A percentile compares a stretch with the other conserved stretches of the same genome.
These are phyloP conservation scores for Fomitopsis serialis DNA, from an alignment of 768 basidiomycete species.

Conservation along the genomic window DNA sequence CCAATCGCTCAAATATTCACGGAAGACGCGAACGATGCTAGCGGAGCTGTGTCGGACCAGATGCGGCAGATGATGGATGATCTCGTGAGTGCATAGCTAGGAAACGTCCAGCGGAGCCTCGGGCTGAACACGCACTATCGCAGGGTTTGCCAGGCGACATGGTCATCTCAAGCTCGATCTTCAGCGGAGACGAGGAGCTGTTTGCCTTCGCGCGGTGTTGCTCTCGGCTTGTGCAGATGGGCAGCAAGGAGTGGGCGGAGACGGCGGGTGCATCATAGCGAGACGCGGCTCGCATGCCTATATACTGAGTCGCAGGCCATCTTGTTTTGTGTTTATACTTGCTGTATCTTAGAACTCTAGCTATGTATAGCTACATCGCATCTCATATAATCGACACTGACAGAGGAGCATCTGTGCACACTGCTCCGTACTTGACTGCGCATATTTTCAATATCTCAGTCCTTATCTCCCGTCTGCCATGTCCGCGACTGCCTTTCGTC, in stretches of 20 bases:
- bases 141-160: constrained; percentile 75
- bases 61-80: constrained; percentile 96
- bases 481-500: constrained; percentile 20
- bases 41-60: constrained; percentile 61
- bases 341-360: neutral
- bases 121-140: constrained; percentile 4
- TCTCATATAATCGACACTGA: too few species aligned
- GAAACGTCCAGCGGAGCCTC: neutral
- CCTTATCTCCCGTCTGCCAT: neutral
- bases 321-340: neutral
- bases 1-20: constrained; percentile 90
- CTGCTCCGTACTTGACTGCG: too few species aligned
- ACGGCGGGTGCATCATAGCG: constrained; percentile 26
- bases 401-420: too few species aligned
- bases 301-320: neutral
- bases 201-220: constrained; percentile 97
- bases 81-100: constrained; percentile 45
- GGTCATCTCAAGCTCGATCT: constrained; percentile 84
- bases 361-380: too few species aligned
- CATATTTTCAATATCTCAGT: too few species aligned
- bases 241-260: constrained; percentile 81
- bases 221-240: constrained; percentile 84
- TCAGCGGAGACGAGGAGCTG: constrained; percentile 93
- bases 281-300: neutral
- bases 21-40: constrained; percentile 43